Evolutionary conservation across 2,329 filamentous ascomycete species (phyloP).

Genomic region (Fusarium decemcellulare): DNA sequence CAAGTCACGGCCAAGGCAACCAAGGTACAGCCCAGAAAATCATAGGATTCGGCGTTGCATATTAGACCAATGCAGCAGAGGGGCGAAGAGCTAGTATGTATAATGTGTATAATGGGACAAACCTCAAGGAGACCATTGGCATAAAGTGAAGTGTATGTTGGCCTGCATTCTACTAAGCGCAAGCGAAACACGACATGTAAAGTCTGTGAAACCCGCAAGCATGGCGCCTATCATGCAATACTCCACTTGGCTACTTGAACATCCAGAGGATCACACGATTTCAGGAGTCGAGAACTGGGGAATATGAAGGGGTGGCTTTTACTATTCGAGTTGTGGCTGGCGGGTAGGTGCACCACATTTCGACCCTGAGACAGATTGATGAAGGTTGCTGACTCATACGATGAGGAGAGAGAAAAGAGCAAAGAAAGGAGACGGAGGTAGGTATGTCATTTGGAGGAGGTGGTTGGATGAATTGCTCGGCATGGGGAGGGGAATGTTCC

Average conservation of each 20-base stretch:
- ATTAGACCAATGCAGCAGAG: conserved; percentile 13
- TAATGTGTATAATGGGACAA: not conserved
- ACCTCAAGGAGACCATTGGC: not conserved
- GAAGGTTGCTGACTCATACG: not conserved
- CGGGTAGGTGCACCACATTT: conserved; percentile 23
- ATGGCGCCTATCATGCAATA: not conserved
- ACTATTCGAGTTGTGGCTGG: conserved; percentile 16
- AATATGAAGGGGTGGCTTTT: conserved; percentile 12
- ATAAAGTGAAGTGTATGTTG: not conserved
- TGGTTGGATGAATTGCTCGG: conserved; percentile 19
- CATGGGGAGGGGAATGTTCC: not conserved
- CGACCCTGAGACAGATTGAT: conserved; percentile 10
- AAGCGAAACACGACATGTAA: not conserved
- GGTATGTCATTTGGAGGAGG: conserved; percentile 21
- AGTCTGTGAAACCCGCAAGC: not conserved
- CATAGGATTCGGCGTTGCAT: conserved; percentile 28
- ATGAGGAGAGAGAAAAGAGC: not conserved
- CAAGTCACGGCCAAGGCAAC: not conserved
- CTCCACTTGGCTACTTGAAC: not conserved
- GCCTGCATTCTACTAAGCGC: not conserved
- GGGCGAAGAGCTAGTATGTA: not conserved
- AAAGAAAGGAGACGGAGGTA: not conserved
- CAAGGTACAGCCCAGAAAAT: conserved; percentile 9
- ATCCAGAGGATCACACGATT: not conserved
- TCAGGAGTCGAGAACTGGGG: not conserved